These are phyloP conservation scores for Entomortierella chlamydospora DNA, from an alignment of 192 early-diverging fungal species.

Conservation along the genomic window DNA sequence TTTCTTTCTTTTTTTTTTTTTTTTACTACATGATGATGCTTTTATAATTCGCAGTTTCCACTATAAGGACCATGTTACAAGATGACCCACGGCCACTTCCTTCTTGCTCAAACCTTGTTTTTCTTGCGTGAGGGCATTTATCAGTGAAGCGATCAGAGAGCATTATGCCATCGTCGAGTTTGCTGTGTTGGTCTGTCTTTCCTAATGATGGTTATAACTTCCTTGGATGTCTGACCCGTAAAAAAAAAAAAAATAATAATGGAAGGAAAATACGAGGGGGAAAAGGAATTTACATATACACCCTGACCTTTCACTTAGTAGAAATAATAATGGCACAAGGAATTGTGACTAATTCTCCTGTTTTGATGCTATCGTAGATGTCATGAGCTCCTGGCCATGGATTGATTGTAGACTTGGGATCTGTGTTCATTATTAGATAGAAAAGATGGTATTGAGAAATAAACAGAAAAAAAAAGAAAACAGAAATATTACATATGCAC, in stretches of 20 bases:
- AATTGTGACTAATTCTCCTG: too few relatives aligned
- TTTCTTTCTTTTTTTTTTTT: too few relatives aligned
- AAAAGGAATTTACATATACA: too few relatives aligned
- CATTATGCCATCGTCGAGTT: conserved; percentile 57
- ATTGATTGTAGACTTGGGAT: conserved; percentile 7
- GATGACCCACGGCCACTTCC: conserved; percentile 30
- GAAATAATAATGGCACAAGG: too few relatives aligned
- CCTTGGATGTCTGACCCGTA: conserved; percentile 52
- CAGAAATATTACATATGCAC: too few relatives aligned
- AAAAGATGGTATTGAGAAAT: neutral
- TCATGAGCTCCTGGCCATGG: neutral
- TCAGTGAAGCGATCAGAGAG: conserved; percentile 58
- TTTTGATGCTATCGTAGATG: conserved; percentile 3
- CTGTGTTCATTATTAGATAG: neutral
- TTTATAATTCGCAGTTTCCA: conserved; percentile 56
- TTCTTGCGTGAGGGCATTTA: neutral
- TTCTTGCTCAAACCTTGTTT: neutral
- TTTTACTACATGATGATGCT: conserved; percentile 43
- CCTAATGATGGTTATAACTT: conserved; percentile 46
- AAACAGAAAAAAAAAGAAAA: neutral
- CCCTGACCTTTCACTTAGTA: too few relatives aligned
- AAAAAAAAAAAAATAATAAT: too few relatives aligned
- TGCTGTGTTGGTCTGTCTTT: conserved; percentile 36
- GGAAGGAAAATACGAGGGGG: too few relatives aligned
- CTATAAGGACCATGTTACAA: conserved; percentile 54